Evolutionary conservation across 495 filamentous ascomycete species (phyloP).

Genomic region (Penicillium dipodomyicola): DNA sequence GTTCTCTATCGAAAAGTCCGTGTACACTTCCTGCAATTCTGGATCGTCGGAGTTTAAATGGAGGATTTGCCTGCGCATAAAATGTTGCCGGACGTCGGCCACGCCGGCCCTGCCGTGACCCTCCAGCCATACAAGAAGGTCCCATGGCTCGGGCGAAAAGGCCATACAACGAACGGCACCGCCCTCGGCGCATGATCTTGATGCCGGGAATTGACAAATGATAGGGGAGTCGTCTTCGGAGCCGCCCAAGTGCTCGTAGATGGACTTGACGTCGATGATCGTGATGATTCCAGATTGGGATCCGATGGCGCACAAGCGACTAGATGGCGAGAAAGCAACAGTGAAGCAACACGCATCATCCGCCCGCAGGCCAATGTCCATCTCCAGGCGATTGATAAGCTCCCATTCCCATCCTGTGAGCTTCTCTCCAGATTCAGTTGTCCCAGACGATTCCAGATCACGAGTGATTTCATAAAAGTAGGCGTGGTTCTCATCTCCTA

Average conservation of each 20-base stretch:
- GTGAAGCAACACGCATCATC: constrained; percentile 60
- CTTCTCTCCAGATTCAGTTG: constrained; percentile 42
- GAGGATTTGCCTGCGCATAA: constrained; percentile 72
- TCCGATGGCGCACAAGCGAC: constrained; percentile 64
- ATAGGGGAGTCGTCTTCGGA: constrained; percentile 38
- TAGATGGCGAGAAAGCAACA: constrained; percentile 68
- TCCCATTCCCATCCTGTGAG: constrained; percentile 43
- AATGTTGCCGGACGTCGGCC: constrained; percentile 76
- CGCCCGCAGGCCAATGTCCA: constrained; percentile 35
- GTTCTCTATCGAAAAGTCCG: constrained; percentile 41
- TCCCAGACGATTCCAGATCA: constrained; percentile 41
- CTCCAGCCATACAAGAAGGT: constrained; percentile 92
- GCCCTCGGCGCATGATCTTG: constrained; percentile 54
- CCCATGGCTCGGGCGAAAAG: constrained; percentile 86
- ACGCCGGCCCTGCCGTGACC: constrained; percentile 80
- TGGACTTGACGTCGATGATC: constrained; percentile 57
- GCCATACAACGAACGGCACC: constrained; percentile 89
- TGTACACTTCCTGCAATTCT: constrained; percentile 50
- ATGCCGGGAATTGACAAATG: constrained; percentile 53
- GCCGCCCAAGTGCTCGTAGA: constrained; percentile 38
- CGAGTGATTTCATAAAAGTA: constrained; percentile 68
- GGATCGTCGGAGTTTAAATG: constrained; percentile 57
- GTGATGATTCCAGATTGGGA: constrained; percentile 71
- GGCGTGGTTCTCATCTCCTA: constrained; percentile 78
- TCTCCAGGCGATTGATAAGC: constrained; percentile 34